Evolutionary conservation across 768 basidiomycete genomes (phyloP).

Genomic region (Boletus rubropictus): DNA sequence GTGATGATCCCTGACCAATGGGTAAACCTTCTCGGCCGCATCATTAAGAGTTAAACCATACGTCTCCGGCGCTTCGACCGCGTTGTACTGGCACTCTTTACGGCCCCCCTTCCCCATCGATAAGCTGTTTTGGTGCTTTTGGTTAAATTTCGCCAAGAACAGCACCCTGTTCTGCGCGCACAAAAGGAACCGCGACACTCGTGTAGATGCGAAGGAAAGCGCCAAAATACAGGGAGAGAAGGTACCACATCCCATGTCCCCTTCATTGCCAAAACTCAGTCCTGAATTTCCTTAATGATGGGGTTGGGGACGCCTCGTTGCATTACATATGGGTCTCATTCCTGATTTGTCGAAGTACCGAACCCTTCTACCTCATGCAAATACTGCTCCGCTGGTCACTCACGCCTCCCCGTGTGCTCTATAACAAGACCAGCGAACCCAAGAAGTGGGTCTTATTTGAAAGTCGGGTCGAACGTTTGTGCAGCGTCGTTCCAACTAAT

Average conservation of each 20-base stretch:
- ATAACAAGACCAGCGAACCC: constrained; percentile 1
- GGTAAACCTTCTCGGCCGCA: constrained; percentile 7
- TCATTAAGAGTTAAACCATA: constrained; percentile 1
- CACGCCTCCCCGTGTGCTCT: constrained; percentile 4
- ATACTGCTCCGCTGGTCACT: constrained; percentile 10
- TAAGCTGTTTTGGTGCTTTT: constrained; percentile 10
- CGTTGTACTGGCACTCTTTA: constrained; percentile 3
- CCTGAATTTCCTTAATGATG: neutral
- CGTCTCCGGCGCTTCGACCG: constrained; percentile 8
- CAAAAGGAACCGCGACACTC: neutral
- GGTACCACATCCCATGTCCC: constrained; percentile 3
- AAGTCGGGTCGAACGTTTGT: constrained; percentile 3
- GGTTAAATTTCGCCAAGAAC: constrained; percentile 3
- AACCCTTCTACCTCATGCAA: neutral
- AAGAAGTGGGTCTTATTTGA: constrained; percentile 10
- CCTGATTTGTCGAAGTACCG: neutral
- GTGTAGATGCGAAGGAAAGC: neutral
- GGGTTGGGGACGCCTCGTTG: constrained; percentile 16
- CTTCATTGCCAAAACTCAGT: constrained; percentile 3
- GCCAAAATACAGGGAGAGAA: constrained; percentile 2
- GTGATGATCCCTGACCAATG: constrained; percentile 8
- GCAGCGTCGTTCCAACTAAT: neutral
- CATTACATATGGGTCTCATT: neutral
- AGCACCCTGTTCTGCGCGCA: neutral
- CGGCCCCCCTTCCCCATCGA: constrained; percentile 16